phyloP scores from a whole-genome alignment of 495 filamentous ascomycete genomes.

The Trichoderma parareesei region DNA sequence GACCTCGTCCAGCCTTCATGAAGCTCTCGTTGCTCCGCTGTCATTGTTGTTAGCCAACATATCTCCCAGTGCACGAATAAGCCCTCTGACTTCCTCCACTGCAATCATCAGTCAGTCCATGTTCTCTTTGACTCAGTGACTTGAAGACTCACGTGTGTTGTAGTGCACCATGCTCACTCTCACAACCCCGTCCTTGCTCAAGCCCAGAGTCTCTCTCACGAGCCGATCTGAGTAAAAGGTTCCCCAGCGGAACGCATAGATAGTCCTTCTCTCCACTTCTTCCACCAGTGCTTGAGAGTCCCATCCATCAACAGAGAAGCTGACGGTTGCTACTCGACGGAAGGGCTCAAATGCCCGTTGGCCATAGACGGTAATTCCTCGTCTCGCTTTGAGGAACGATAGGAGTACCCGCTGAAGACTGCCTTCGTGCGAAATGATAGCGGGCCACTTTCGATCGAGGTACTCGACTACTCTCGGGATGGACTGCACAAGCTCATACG shows the following conservation, averaged over 20 bases:
- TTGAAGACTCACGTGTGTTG: conserved; percentile 37
- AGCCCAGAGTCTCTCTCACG: conserved; percentile 48
- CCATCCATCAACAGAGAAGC: conserved; percentile 52
- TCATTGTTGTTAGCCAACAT: too few species aligned
- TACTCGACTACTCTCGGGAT: conserved; percentile 52
- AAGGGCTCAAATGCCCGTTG: conserved; percentile 38
- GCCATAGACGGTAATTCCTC: conserved; percentile 50
- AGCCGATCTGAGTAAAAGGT: conserved; percentile 59
- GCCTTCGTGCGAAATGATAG: conserved; percentile 51
- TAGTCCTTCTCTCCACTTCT: conserved; percentile 45
- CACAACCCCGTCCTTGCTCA: conserved; percentile 54
- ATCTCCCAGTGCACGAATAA: too few species aligned
- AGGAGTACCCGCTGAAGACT: conserved; percentile 50
- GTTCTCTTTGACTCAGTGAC: background rate
- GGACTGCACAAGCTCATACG: conserved; percentile 56
- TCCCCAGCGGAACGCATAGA: conserved; percentile 58
- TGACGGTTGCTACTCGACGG: conserved; percentile 55
- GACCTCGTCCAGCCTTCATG: too few species aligned
- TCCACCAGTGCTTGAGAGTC: conserved; percentile 51
- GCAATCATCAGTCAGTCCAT: conserved; percentile 17
- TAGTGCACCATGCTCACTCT: conserved; percentile 68
- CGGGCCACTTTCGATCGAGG: conserved; percentile 43
- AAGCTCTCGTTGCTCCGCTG: too few species aligned
- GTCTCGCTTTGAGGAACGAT: conserved; percentile 39
- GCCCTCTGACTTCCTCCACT: conserved; percentile 48